phyloP scores from a whole-genome alignment of 2,329 filamentous ascomycete genomes.

The Tolypocladium amazonense region DNA sequence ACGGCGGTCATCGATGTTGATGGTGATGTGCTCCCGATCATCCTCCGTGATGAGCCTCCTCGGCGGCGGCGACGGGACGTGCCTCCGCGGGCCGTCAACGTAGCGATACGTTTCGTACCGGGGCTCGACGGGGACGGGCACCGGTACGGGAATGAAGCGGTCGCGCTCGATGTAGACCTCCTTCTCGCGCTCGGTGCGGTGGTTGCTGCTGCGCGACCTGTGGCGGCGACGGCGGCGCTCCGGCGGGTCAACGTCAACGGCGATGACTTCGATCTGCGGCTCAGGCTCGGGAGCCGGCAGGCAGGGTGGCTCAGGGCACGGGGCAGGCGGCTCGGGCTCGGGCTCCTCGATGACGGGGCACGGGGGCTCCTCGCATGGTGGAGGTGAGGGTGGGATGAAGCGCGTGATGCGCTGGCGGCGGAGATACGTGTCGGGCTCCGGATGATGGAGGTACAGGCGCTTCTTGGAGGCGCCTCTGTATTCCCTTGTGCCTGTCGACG shows the following conservation, averaged over 20 bases:
- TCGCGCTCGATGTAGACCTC: slow-evolving; percentile 45
- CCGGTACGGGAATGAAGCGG: slow-evolving; percentile 30
- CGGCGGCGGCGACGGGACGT: slow-evolving; percentile 15
- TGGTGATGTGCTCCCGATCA: slow-evolving; percentile 10
- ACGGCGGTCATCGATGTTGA: slow-evolving; percentile 22
- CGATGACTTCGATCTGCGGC: slow-evolving; percentile 25
- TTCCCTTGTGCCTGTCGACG: slow-evolving; percentile 14
- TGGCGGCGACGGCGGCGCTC: slow-evolving; percentile 13
- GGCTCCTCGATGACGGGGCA: slow-evolving; percentile 9
- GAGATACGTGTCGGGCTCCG: slow-evolving; percentile 25
- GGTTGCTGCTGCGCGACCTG: slow-evolving; percentile 12
- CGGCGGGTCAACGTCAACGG: slow-evolving; percentile 23
- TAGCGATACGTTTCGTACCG: slow-evolving; percentile 41
- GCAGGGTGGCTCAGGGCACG: slow-evolving; percentile 2
- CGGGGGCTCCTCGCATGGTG: slow-evolving; percentile 13
- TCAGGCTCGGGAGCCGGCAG: slow-evolving; percentile 15
- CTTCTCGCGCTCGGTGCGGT: slow-evolving; percentile 20
- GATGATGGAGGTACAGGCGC: slow-evolving; percentile 30
- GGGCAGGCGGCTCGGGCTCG: slow-evolving; percentile 5
- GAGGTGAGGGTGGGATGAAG: slow-evolving; percentile 23
- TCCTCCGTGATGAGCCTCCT: slow-evolving; percentile 21
- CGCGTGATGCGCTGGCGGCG: slow-evolving; percentile 26
- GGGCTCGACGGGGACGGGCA: slow-evolving; percentile 29
- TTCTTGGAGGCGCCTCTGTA: slow-evolving; percentile 21
- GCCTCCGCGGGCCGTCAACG: slow-evolving; percentile 35